Percentiles rank a stretch among this genome's conserved stretches.
Evolutionary conservation across 2,329 filamentous ascomycete genomes (phyloP).

Genomic region (Verticillium klebahnii): DNA sequence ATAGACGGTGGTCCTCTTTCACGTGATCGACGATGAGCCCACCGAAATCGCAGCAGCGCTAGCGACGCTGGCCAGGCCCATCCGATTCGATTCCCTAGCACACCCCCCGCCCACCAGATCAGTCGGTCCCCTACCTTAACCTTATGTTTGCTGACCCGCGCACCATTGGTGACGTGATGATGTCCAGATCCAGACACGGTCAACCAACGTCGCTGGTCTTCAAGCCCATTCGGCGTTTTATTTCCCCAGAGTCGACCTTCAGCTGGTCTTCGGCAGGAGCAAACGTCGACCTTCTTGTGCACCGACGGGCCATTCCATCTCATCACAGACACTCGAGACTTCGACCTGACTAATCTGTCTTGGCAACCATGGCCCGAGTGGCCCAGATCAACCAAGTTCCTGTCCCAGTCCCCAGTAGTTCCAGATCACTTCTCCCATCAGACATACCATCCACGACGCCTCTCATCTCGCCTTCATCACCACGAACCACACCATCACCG

Average conservation of each 20-base stretch:
- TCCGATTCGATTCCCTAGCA: background rate
- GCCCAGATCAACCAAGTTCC: background rate
- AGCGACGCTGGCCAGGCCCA: background rate
- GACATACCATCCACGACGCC: background rate
- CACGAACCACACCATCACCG: background rate
- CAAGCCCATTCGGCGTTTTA: background rate
- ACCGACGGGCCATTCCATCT: background rate
- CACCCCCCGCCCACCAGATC: background rate
- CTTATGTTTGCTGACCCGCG: background rate
- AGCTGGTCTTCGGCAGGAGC: background rate
- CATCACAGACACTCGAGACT: background rate
- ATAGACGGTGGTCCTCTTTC: background rate
- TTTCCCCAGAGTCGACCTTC: background rate
- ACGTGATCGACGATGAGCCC: background rate
- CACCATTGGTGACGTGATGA: background rate
- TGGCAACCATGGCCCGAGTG: background rate
- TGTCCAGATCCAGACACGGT: background rate
- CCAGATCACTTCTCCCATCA: background rate
- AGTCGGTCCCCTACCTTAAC: background rate
- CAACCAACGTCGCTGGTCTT: background rate
- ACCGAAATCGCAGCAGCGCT: background rate
- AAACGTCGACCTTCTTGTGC: background rate
- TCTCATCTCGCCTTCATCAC: background rate
- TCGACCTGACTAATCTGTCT: background rate
- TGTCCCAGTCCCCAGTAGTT: background rate